phyloP scores from a whole-genome alignment of 331 rosid genomes.

The Quercus tomentella region DNA sequence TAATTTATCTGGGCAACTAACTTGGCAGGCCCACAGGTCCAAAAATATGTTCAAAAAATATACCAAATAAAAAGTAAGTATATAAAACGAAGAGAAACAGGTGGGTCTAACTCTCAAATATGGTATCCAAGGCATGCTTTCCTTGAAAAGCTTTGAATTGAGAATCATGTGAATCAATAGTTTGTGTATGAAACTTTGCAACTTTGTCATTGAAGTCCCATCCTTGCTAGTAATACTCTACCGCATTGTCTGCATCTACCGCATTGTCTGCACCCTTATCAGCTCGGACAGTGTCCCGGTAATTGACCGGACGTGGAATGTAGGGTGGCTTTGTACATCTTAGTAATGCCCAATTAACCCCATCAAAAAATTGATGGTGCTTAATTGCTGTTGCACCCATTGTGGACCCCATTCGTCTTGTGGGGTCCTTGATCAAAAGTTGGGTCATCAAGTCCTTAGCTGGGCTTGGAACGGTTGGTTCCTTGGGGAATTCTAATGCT shows the following conservation, averaged over 20 bases:
- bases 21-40: not conserved
- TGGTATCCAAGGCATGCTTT: not conserved
- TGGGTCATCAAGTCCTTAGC: slow-evolving; percentile 31
- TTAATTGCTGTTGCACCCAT: slow-evolving; percentile 31
- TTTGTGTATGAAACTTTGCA: not conserved
- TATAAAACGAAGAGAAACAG: not conserved
- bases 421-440: slow-evolving; percentile 30
- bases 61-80: not conserved
- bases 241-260: slow-evolving; percentile 1
- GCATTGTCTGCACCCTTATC: not conserved
- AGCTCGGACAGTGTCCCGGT: not conserved
- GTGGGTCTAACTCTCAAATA: not conserved
- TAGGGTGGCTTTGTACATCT: slow-evolving; percentile 27
- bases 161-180: not conserved
- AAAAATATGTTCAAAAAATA: not conserved
- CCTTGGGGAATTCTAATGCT: slow-evolving; percentile 29
- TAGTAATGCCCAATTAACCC: slow-evolving; percentile 35
- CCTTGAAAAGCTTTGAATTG: not conserved
- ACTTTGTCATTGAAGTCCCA: not conserved
- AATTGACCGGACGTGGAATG: slow-evolving; percentile 17
- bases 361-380: slow-evolving; percentile 30
- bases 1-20: not conserved
- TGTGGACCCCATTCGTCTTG: slow-evolving; percentile 32
- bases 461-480: slow-evolving; percentile 11
- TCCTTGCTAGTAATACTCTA: slow-evolving; percentile 23